Evolutionary conservation across 306 rosid genomes (phyloP).

Genomic region (Citrullus amarus): DNA sequence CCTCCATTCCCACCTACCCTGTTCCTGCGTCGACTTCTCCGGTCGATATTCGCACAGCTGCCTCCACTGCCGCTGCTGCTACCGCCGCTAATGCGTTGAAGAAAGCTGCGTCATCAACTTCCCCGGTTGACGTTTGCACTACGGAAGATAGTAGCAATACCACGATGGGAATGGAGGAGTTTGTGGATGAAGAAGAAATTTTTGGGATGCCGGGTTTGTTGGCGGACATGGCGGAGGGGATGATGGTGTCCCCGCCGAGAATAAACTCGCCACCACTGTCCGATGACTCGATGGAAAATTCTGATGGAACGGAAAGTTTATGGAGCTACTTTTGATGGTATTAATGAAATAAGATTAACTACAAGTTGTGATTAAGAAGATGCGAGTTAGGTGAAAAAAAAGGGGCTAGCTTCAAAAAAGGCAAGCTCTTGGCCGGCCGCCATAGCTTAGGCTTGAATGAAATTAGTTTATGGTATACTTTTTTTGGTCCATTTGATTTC

Average conservation of each 20-base stretch:
- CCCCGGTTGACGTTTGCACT: too few relatives aligned
- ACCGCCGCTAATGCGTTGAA: conserved; percentile 20
- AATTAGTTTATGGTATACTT: neutral
- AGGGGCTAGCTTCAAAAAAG: neutral
- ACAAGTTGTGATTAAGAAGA: neutral
- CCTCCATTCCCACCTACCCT: conserved; percentile 17
- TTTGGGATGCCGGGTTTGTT: conserved; percentile 77
- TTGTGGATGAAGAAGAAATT: conserved; percentile 71
- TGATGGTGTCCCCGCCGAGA: conserved; percentile 84
- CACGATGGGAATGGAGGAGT: conserved; percentile 3
- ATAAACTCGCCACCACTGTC: conserved; percentile 30
- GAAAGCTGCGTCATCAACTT: neutral
- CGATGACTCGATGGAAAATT: conserved; percentile 25
- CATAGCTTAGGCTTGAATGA: neutral
- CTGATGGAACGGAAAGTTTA: conserved; percentile 32
- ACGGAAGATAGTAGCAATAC: neutral
- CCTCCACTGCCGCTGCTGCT: conserved; percentile 37
- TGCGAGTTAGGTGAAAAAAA: neutral
- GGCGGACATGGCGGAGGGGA: conserved; percentile 84
- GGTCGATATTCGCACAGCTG: conserved; percentile 40
- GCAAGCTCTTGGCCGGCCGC: neutral
- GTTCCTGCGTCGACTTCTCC: conserved; percentile 30
- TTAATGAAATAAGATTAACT: neutral
- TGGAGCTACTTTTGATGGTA: conserved; percentile 48
- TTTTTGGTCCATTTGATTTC: neutral